Conservation (phyloP, 2,329 filamentous ascomycete species). For the Pseudogymnoascus sp. region DNA sequence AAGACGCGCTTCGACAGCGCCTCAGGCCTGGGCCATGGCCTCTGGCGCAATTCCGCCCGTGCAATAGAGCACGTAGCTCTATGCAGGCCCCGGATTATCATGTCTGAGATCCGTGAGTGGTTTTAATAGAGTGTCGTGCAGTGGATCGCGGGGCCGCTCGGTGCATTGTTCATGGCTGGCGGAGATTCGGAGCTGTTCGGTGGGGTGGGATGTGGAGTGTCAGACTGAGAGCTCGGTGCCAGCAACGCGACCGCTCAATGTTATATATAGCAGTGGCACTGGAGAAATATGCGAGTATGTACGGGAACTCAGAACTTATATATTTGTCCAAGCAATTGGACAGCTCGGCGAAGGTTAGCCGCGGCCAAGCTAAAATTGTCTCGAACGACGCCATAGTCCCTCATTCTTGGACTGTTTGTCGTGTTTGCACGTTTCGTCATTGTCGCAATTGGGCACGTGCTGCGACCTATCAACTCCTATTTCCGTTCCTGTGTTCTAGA, state of each 20-base stretch:
- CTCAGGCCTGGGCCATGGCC: constrained; percentile 20
- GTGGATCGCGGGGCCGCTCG: neutral
- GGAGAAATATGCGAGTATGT: neutral
- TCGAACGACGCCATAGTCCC: constrained; percentile 36
- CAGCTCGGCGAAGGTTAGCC: neutral
- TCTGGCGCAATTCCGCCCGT: constrained; percentile 19
- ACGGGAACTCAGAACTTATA: neutral
- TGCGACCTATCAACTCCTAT: neutral
- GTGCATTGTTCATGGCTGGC: neutral
- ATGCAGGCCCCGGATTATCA: constrained; percentile 25
- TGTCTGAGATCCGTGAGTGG: constrained; percentile 12
- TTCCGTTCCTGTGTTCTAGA: neutral
- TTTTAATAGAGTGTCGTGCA: neutral
- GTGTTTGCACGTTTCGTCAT: constrained; percentile 6
- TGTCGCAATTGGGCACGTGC: neutral
- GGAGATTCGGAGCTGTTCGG: constrained; percentile 8
- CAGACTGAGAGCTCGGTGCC: neutral
- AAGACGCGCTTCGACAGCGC: constrained; percentile 24
- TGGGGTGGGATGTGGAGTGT: neutral
- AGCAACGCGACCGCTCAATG: constrained; percentile 1
- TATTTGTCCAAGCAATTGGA: neutral
- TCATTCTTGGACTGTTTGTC: neutral
- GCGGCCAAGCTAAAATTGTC: constrained; percentile 22
- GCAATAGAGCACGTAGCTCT: constrained; percentile 24
- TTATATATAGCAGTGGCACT: neutral